Conservation (phyloP, 2,329 filamentous ascomycete species). For the Pleurostoma richardsiae region DNA sequence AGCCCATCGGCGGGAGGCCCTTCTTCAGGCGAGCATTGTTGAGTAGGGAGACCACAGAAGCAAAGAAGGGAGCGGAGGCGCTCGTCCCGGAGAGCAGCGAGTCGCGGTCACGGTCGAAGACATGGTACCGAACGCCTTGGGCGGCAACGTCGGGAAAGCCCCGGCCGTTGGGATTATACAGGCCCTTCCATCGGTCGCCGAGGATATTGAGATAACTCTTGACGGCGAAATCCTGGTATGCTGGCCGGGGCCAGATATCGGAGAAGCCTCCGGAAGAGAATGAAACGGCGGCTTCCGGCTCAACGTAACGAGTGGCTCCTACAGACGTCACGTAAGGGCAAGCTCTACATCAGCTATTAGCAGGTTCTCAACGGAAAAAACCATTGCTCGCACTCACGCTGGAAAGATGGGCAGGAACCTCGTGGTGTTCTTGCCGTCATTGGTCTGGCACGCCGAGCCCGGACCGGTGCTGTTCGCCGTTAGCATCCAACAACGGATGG, state of each 20-base stretch:
- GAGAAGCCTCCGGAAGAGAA: conserved; percentile 40
- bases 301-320: conserved; percentile 44
- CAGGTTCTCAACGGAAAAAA: too few relatives aligned
- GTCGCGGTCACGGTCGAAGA: conserved; percentile 16
- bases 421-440: conserved; percentile 47
- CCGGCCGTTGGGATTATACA: conserved; percentile 37
- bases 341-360: conserved; percentile 11
- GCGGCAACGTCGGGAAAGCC: conserved; percentile 47
- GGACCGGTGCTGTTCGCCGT: not conserved
- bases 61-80: conserved; percentile 33
- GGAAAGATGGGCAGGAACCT: conserved; percentile 51
- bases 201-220: conserved; percentile 31
- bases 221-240: conserved; percentile 33
- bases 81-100: conserved; percentile 20
- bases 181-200: conserved; percentile 33
- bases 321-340: conserved; percentile 56
- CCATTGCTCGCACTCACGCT: conserved; percentile 13
- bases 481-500: too few relatives aligned
- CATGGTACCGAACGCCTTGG: conserved; percentile 35
- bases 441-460: conserved; percentile 40
- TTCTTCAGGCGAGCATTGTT: conserved; percentile 34
- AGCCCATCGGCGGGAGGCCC: conserved; percentile 31
- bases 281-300: conserved; percentile 16
- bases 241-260: conserved; percentile 35
- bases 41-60: conserved; percentile 34